Evolutionary conservation across 1,284 basidiomycete genomes (phyloP).

Genomic region (Trichosporon coremiiforme): DNA sequence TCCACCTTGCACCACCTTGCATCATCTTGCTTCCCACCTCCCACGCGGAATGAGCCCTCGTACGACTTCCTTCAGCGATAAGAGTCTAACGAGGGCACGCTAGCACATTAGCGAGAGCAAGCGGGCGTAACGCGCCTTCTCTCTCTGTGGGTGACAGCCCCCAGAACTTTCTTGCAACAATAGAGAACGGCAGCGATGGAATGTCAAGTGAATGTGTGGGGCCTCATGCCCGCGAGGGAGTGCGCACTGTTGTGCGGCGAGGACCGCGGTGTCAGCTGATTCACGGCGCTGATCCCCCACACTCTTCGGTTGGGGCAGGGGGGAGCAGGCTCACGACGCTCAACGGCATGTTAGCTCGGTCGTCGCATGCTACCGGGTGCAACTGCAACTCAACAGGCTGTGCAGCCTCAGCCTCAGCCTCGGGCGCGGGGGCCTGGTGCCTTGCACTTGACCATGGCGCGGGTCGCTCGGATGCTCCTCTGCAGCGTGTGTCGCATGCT

Average conservation of each 20-base stretch:
- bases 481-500: background rate
- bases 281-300: slow-evolving; percentile 1
- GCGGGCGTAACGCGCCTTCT: background rate
- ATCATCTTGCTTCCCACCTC: too few relatives aligned
- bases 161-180: background rate
- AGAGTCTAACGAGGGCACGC: background rate
- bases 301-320: too few relatives aligned
- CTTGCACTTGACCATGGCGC: background rate
- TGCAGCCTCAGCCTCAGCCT: background rate
- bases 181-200: too few relatives aligned
- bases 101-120: too few relatives aligned
- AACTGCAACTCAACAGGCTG: background rate
- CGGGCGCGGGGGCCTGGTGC: background rate
- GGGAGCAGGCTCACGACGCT: too few relatives aligned
- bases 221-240: background rate
- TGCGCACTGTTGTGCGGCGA: too few relatives aligned
- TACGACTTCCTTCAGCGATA: background rate
- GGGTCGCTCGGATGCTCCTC: too few relatives aligned
- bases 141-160: background rate
- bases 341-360: background rate
- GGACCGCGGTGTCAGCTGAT: background rate
- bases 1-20: too few relatives aligned
- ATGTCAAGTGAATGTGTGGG: background rate
- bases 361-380: too few relatives aligned
- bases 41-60: background rate